Evolutionary conservation across 1,284 basidiomycete genomes (phyloP).

Genomic region (Phylloboletellus chloephorus): DNA sequence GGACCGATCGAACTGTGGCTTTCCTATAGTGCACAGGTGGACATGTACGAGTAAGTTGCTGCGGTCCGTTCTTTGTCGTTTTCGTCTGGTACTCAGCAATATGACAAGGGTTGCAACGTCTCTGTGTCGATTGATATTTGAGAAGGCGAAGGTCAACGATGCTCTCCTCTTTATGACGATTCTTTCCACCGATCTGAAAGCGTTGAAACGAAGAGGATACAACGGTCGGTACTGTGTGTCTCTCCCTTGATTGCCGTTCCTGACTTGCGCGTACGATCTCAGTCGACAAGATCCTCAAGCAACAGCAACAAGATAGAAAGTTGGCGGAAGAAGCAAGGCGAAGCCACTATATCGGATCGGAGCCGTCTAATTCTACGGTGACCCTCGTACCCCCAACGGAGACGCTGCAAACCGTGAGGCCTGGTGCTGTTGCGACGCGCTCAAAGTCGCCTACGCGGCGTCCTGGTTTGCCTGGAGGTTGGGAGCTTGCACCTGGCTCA

Average conservation of each 20-base stretch:
- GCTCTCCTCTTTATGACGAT: conserved; percentile 89
- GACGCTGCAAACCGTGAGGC: conserved; percentile 13
- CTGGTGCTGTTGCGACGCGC: conserved; percentile 8
- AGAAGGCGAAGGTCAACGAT: conserved; percentile 74
- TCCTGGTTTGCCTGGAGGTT: conserved; percentile 22
- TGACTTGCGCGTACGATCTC: conserved; percentile 5
- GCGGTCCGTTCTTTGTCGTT: neutral
- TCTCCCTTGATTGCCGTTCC: neutral
- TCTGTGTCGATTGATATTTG: conserved; percentile 72
- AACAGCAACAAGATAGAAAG: conserved; percentile 72
- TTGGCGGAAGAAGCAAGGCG: conserved; percentile 47
- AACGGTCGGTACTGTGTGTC: conserved; percentile 48
- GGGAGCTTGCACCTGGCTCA: conserved; percentile 15
- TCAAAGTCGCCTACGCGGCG: conserved; percentile 22
- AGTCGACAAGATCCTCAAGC: conserved; percentile 89
- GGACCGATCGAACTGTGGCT: conserved; percentile 75
- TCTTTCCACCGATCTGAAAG: conserved; percentile 81
- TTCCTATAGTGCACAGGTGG: conserved; percentile 68
- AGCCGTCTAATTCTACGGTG: conserved; percentile 8
- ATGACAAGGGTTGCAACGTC: conserved; percentile 66
- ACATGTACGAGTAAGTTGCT: conserved; percentile 85
- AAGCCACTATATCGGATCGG: conserved; percentile 24
- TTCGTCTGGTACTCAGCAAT: conserved; percentile 1
- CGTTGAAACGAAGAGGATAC: conserved; percentile 81
- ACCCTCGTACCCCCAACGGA: conserved; percentile 11